phyloP scores from a whole-genome alignment of 2,329 filamentous ascomycete species.

The Fusarium algeriense region DNA sequence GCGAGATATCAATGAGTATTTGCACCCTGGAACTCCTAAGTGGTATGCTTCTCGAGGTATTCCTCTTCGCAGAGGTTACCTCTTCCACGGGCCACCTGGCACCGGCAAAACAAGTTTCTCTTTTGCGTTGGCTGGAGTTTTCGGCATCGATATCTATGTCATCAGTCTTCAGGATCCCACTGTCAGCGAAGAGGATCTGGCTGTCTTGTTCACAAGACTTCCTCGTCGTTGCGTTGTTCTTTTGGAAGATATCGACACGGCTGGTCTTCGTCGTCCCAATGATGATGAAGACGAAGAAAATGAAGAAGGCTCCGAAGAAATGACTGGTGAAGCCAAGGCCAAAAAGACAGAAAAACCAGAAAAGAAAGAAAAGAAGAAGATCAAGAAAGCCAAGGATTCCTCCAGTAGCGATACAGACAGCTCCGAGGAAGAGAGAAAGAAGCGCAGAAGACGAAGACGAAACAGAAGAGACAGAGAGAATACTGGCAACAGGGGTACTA shows the following conservation, averaged over 20 bases:
- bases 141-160: conserved; percentile 75
- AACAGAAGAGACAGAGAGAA: conserved; percentile 33
- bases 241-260: conserved; percentile 77
- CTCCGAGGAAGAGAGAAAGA: conserved; percentile 41
- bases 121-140: conserved; percentile 74
- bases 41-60: conserved; percentile 85
- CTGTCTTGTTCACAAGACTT: conserved; percentile 69
- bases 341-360: conserved; percentile 22
- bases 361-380: conserved; percentile 44
- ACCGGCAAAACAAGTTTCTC: conserved; percentile 79
- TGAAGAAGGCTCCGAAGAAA: conserved; percentile 17
- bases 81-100: conserved; percentile 81
- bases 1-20: conserved; percentile 81
- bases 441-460: conserved; percentile 39
- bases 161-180: conserved; percentile 68
- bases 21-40: conserved; percentile 74
- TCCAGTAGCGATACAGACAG: conserved; percentile 42
- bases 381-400: conserved; percentile 45
- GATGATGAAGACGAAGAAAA: conserved; percentile 49
- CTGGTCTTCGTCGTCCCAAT: conserved; percentile 64
- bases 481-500: conserved; percentile 41
- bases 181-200: conserved; percentile 72
- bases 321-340: conserved; percentile 2
- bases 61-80: conserved; percentile 80
- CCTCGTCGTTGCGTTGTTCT: conserved; percentile 74